Evolutionary conservation across 2,329 filamentous ascomycete genomes (phyloP).

Genomic region (Paecilomyces formosus): DNA sequence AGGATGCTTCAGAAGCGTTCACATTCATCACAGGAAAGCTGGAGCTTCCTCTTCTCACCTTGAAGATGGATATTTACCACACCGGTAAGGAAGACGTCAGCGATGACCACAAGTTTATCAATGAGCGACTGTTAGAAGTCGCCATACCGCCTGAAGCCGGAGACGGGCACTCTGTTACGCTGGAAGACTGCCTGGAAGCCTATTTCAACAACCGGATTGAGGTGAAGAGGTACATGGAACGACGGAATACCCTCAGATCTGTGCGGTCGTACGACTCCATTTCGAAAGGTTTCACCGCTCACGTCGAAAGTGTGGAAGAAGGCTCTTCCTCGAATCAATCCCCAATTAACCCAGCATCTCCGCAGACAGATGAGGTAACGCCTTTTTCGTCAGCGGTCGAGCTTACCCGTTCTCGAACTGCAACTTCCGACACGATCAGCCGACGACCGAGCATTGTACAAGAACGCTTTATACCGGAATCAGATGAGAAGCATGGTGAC

Average conservation of each 20-base stretch:
- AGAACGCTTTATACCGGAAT: slow-evolving; percentile 35
- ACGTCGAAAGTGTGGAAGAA: slow-evolving; percentile 38
- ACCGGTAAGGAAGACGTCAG: slow-evolving; percentile 73
- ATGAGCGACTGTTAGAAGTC: slow-evolving; percentile 83
- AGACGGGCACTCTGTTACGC: slow-evolving; percentile 61
- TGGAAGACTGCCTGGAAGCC: slow-evolving; percentile 86
- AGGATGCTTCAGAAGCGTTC: slow-evolving; percentile 94
- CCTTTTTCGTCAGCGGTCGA: slow-evolving; percentile 21
- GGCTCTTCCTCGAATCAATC: slow-evolving; percentile 28
- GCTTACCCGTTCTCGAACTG: slow-evolving; percentile 13
- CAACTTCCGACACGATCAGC: slow-evolving; percentile 13
- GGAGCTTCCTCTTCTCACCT: slow-evolving; percentile 74
- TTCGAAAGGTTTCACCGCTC: slow-evolving; percentile 28
- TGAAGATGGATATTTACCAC: slow-evolving; percentile 94
- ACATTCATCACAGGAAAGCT: slow-evolving; percentile 88
- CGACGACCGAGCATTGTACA: slow-evolving; percentile 37
- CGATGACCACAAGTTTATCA: slow-evolving; percentile 91
- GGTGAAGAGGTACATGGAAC: slow-evolving; percentile 67
- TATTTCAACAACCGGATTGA: slow-evolving; percentile 95
- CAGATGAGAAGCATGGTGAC: slow-evolving; percentile 35
- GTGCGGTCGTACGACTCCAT: slow-evolving; percentile 27
- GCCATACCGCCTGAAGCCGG: slow-evolving; percentile 69
- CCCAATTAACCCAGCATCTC: slow-evolving; percentile 17
- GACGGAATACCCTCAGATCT: slow-evolving; percentile 51
- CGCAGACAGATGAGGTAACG: slow-evolving; percentile 12